Evolutionary conservation across 129 eudicot species (phyloP).

Genomic region (Kitagawia praeruptora): DNA sequence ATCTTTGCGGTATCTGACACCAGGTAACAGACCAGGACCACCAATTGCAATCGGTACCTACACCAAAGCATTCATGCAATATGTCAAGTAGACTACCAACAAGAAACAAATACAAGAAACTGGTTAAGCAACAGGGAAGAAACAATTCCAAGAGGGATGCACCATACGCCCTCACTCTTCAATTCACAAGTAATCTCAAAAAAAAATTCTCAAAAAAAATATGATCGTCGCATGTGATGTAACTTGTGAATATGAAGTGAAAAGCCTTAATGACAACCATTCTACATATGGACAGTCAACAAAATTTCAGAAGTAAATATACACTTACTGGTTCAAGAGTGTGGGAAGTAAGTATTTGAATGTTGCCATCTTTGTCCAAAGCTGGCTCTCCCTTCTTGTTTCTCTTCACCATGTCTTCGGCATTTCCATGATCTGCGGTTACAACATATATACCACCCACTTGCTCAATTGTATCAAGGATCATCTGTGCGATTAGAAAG

Average conservation of each 20-base stretch:
- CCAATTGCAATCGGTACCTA: conserved; percentile 72
- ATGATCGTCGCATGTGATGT: neutral
- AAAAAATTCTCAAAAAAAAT: neutral
- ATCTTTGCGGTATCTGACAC: conserved; percentile 60
- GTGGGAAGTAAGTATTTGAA: conserved; percentile 60
- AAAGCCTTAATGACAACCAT: neutral
- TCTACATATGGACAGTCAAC: neutral
- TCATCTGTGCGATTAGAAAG: conserved; percentile 30
- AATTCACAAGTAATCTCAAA: neutral
- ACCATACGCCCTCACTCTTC: neutral
- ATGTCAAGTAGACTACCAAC: neutral
- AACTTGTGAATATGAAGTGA: neutral
- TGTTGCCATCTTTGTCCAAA: conserved; percentile 50
- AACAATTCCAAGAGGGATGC: neutral
- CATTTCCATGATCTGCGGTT: conserved; percentile 69
- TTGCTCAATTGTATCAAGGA: conserved; percentile 57
- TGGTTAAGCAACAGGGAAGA: neutral
- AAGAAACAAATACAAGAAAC: neutral
- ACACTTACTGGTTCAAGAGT: conserved; percentile 53
- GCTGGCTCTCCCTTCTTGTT: conserved; percentile 61
- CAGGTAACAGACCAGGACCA: conserved; percentile 53
- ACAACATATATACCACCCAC: conserved; percentile 65
- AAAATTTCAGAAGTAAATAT: neutral
- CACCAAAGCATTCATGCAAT: neutral
- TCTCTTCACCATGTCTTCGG: conserved; percentile 71